Evolutionary conservation across 495 filamentous ascomycete species (phyloP), one percentile per base, ranked within the genome.

Genomic region (Pyronema domesticum): DNA sequence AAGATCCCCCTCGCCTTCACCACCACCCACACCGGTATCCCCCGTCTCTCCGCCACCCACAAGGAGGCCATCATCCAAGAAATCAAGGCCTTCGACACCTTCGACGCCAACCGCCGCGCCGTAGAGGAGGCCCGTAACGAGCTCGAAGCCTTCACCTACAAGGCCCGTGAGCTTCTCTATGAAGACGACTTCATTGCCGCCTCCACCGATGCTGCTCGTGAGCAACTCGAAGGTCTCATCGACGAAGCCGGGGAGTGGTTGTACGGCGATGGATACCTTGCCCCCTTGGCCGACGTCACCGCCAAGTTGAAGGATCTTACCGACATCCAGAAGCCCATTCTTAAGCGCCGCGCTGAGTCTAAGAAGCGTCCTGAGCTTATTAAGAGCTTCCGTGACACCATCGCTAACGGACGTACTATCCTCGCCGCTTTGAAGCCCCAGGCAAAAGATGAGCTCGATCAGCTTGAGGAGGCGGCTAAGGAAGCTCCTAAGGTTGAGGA

Each of bases 121-220:
- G 81, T 89, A 35, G 89, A 95, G 66, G 91, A 95, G 68, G 76
- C 85, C 8, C 71, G 95, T 30, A 99, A 99, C 70, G 81, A 83
- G 60, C 78, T 99, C 23, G 91, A 99, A 67, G 79, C 76, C n/a
- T 94, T 84, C 67, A 94, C 88, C 43, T 99, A 99, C 74, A 81
- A 78, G 56, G 78, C 82, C 40, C 80, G 87, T 5, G 93, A 95
- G 68, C 71, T 88, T 15, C 68, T 93, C 8, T 80, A 82, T 13
- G 80, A 83, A 57, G 78, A 82, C 53, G 75, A 74, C 13, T 95
- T 95, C 67, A 69, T 81, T 40, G 73, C 71, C 9, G 78, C 74
- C 10, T 79, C 87, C 45, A 89, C 80, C 45, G 66, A 73, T 1
- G 74, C 76, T 17, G 75, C 85, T 57, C 73, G 85, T 34, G 64